Evolutionary conservation across 805 yeast species (phyloP).

Genomic region (Candida corydali): DNA sequence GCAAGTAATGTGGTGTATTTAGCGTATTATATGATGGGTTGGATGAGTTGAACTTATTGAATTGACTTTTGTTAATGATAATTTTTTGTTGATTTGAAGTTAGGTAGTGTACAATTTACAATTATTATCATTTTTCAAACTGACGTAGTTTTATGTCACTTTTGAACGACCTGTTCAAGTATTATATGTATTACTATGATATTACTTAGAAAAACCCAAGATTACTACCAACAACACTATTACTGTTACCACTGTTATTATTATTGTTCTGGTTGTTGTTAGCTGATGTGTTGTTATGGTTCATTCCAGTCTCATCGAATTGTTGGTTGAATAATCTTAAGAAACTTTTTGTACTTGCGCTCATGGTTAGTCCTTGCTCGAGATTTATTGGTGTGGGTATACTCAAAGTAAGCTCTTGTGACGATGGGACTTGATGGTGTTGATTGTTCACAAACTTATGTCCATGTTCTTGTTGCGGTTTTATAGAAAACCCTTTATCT

Average conservation of each 20-base stretch:
- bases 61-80: too few species aligned
- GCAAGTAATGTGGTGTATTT: too few species aligned
- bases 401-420: neutral
- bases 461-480: slow-evolving; percentile 9
- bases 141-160: too few species aligned
- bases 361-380: slow-evolving; percentile 4
- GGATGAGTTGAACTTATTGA: too few species aligned
- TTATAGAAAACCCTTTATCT: slow-evolving; percentile 7
- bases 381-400: neutral
- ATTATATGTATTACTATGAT: too few species aligned
- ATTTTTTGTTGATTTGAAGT: too few species aligned
- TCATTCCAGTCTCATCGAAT: neutral
- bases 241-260: neutral
- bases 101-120: too few species aligned
- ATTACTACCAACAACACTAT: too few species aligned
- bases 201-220: too few species aligned
- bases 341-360: slow-evolving; percentile 9
- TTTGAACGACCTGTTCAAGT: too few species aligned
- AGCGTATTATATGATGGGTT: too few species aligned
- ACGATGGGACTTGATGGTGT: neutral
- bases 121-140: too few species aligned
- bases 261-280: neutral
- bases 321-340: slow-evolving; percentile 5
- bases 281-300: neutral
- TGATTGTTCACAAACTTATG: slow-evolving; percentile 4